Evolutionary conservation across 768 basidiomycete genomes (phyloP), one percentile per base, ranked within the genome.

Genomic region (Mycena galericulata): DNA sequence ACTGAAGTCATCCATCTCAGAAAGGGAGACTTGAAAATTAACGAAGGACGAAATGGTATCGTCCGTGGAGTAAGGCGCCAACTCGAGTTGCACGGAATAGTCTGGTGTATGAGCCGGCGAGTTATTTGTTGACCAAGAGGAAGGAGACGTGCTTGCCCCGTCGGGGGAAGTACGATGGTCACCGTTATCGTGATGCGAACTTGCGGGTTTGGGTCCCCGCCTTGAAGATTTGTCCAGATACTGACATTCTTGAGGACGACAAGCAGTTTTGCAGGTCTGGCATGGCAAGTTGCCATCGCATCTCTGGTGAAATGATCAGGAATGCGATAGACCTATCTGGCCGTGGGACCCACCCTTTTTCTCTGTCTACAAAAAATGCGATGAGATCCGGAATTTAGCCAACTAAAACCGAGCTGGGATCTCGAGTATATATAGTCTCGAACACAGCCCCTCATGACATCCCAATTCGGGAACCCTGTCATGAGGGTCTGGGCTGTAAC

Each of bases 231-330:
- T 55, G 20, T 65, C 63, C 12, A 53, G 59, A 43, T 62, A 70
- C 34, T 46, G 24, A 38, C 68, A 70, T 26, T 60, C 59, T 11
- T 60, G 47, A 6, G 68, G 17, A 18, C 63, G 57, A 11, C 27
- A 27, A 1, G 63, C 18, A 9, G 60, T 5, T 15, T 22, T 55
- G 41, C 68, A 70, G 8, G 68, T 70, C 15, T n/a, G 34, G 22
- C 68, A 70, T 0, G 68, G 68, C 1, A 61, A 45, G 9, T 32
- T 50, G 1, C 68, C 68, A 29, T 70, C 68, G 29, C 68, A 70
- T 34, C 59, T 63, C 68, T 70, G 29, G 12, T 36, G 17, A 27
- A 5, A 9, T 7, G 8, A n/a, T 65, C 43, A 50, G 24, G 9
- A 29, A 36, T 50, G 20, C 8, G 32, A 60, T 30, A n/a, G n/a